Evolutionary conservation across 352 stramenopile genomes (phyloP).

Genomic region (Globisporangium polare): DNA sequence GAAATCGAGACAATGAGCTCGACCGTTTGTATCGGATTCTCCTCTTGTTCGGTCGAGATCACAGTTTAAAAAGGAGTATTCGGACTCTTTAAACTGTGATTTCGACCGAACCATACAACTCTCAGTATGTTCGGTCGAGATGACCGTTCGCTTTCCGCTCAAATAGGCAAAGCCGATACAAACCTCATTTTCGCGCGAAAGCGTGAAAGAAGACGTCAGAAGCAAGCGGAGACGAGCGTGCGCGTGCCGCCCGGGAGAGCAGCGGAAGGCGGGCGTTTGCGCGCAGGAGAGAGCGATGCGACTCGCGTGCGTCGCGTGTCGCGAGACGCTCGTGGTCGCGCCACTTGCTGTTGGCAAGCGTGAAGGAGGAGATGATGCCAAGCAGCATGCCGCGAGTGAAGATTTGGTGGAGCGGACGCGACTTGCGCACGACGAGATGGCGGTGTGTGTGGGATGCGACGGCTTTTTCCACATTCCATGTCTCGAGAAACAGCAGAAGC

Average conservation of each 20-base stretch:
- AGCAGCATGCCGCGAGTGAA: background rate
- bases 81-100: no score
- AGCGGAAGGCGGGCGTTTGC: background rate
- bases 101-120: no score
- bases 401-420: no score
- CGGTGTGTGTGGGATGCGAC: constrained; percentile 30
- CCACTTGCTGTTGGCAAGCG: background rate
- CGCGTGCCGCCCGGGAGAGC: background rate
- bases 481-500: constrained; percentile 12
- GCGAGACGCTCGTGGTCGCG: constrained; percentile 17
- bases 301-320: constrained; percentile 42
- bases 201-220: background rate
- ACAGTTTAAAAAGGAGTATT: no score
- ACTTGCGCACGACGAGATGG: constrained; percentile 11
- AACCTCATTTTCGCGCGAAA: no score
- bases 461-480: constrained; percentile 46
- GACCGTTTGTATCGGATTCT: no score
- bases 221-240: background rate
- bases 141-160: no score
- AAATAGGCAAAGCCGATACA: no score
- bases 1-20: no score
- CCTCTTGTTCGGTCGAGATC: no score
- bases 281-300: constrained; percentile 25
- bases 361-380: background rate
- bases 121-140: no score